Conservation (phyloP, 768 basidiomycete species). For the Leucosporidium scottii region DNA sequence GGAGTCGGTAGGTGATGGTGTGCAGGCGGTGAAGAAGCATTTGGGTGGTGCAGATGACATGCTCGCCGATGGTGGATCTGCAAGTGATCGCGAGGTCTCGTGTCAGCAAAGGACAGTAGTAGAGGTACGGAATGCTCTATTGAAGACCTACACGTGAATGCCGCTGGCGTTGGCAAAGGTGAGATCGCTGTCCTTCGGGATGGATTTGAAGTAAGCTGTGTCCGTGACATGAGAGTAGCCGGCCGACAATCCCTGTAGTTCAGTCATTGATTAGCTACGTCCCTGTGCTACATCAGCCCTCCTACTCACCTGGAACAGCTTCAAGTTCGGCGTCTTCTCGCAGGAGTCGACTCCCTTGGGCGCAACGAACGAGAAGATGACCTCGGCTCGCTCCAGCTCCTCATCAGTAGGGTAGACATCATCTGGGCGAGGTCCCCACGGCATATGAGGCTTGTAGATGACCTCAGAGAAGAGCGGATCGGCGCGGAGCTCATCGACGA, state of each 20-base stretch:
- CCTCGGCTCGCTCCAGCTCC: background rate
- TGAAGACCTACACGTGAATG: background rate
- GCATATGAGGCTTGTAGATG: too few species aligned
- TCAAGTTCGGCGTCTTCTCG: background rate
- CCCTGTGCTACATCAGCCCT: too few species aligned
- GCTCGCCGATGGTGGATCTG: background rate
- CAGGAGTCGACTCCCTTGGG: background rate
- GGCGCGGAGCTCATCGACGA: too few species aligned
- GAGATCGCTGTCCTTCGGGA: background rate
- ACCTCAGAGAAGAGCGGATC: too few species aligned
- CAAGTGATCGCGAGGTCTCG: background rate
- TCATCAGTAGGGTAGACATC: background rate
- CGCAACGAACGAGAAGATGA: background rate
- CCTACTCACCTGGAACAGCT: background rate
- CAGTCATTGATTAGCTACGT: too few species aligned
- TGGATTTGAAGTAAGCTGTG: background rate
- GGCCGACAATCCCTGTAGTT: background rate
- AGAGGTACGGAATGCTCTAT: background rate
- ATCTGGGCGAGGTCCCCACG: background rate
- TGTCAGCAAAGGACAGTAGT: background rate
- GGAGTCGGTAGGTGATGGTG: background rate
- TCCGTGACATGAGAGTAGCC: background rate
- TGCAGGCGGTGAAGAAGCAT: constrained; percentile 2
- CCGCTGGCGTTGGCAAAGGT: background rate
- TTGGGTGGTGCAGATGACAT: constrained; percentile 4